Conservation (phyloP, 2,329 filamentous ascomycete genomes). For the Hypoxylon sp. region DNA sequence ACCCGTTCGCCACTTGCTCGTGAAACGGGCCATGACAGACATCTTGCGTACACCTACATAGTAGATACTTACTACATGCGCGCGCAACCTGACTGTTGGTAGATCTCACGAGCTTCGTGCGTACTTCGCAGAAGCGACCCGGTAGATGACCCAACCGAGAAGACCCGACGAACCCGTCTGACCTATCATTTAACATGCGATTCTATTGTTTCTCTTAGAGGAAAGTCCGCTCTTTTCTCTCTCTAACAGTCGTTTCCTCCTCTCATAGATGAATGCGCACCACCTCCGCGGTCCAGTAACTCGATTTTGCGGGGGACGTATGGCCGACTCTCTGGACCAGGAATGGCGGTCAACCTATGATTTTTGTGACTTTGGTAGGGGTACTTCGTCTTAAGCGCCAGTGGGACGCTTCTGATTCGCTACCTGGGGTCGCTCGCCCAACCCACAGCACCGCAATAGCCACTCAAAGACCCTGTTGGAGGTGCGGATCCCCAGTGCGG, state of each 20-base stretch:
- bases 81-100: background rate
- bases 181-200: background rate
- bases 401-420: constrained; percentile 37
- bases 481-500: constrained; percentile 33
- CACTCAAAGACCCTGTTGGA: constrained; percentile 38
- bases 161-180: background rate
- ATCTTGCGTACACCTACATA: constrained; percentile 17
- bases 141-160: background rate
- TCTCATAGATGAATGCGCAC: constrained; percentile 7
- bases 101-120: constrained; percentile 1
- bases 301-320: constrained; percentile 27
- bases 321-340: constrained; percentile 41
- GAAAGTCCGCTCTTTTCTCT: constrained; percentile 19
- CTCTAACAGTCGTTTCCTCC: background rate
- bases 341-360: constrained; percentile 50
- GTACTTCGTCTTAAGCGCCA: constrained; percentile 29
- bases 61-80: constrained; percentile 30
- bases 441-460: constrained; percentile 33
- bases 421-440: constrained; percentile 31
- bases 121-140: background rate
- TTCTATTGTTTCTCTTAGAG: background rate
- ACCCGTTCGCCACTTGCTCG: constrained; percentile 9
- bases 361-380: constrained; percentile 19
- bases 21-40: constrained; percentile 1
- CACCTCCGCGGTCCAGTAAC: constrained; percentile 23